These are phyloP conservation scores for Citrullus mucosospermus DNA, from an alignment of 306 rosid species.

Conservation along the genomic window DNA sequence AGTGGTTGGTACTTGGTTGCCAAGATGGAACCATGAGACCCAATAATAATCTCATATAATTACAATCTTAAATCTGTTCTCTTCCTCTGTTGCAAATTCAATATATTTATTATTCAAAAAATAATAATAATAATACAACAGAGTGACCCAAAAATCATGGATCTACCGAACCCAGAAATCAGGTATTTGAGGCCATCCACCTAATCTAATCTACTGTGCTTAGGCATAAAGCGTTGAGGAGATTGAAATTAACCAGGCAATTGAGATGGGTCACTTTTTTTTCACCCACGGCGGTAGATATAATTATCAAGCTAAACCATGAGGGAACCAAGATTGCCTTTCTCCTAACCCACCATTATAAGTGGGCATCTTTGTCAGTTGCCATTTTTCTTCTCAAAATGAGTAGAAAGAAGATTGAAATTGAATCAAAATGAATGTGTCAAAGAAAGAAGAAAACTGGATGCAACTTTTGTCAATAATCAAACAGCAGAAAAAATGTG, in stretches of 20 bases:
- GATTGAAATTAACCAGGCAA: background rate
- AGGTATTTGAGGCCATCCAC: background rate
- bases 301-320: background rate
- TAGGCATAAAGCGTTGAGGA: background rate
- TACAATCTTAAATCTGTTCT: background rate
- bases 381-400: slow-evolving; percentile 7
- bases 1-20: background rate
- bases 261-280: background rate
- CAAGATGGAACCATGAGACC: slow-evolving; percentile 7
- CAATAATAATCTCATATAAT: slow-evolving; percentile 3
- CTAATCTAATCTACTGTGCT: background rate
- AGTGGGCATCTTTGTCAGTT: slow-evolving; percentile 15
- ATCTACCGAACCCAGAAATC: background rate
- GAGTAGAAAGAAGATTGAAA: background rate
- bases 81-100: background rate
- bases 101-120: background rate
- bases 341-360: slow-evolving; percentile 15
- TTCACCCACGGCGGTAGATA: background rate
- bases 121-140: too few species aligned
- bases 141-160: background rate
- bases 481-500: background rate
- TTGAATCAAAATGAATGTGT: background rate
- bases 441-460: background rate
- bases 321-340: slow-evolving; percentile 21
- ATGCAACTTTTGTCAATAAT: slow-evolving; percentile 11